Conservation (phyloP, 352 stramenopile species). For the Phytopythium sindhum region DNA sequence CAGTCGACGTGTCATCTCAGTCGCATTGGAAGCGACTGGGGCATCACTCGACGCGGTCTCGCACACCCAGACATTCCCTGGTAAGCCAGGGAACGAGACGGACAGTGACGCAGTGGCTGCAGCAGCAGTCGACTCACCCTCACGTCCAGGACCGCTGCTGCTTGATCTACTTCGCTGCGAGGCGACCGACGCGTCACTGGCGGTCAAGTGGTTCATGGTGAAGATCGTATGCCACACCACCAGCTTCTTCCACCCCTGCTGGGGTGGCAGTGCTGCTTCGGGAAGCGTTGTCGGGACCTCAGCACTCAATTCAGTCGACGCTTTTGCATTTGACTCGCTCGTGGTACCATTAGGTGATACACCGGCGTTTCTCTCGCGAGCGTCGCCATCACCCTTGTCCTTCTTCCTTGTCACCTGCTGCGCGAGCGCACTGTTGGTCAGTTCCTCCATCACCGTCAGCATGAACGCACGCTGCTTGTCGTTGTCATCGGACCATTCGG, state of each 20-base stretch:
- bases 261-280: not conserved
- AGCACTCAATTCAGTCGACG: conserved; percentile 1
- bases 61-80: conserved; percentile 43
- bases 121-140: not conserved
- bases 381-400: not conserved
- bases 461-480: conserved; percentile 35
- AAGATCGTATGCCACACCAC: conserved; percentile 61
- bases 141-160: not conserved
- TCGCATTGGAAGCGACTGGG: not conserved
- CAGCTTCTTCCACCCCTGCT: conserved; percentile 18
- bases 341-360: not conserved
- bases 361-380: not conserved
- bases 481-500: conserved; percentile 34
- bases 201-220: conserved; percentile 50
- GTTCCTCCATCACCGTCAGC: conserved; percentile 29
- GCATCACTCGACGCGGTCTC: conserved; percentile 28
- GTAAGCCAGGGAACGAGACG: conserved; percentile 18
- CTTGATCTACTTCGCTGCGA: not conserved
- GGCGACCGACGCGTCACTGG: not conserved
- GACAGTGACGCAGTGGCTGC: not conserved
- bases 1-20: conserved; percentile 3
- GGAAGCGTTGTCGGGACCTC: not conserved
- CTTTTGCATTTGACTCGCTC: not conserved
- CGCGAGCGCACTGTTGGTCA: conserved; percentile 18
- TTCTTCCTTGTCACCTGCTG: conserved; percentile 9